Base-by-base conservation (phyloP, 352 stramenopile genomes). In the Elongisporangium anandrum region DNA sequence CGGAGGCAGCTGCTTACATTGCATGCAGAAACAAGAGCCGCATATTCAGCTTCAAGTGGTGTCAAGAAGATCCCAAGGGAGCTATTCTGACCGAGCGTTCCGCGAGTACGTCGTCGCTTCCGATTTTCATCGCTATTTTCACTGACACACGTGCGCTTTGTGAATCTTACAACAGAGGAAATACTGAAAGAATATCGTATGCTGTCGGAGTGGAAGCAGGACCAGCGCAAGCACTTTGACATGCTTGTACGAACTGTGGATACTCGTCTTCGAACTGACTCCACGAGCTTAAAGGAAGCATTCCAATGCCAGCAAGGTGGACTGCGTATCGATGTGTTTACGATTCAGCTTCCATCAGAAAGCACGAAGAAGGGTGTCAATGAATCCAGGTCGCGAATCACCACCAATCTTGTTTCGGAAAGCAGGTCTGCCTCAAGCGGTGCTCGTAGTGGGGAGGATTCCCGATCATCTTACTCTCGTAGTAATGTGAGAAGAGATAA, bases 31-130 rank as follows among this genome's bases (percentile, higher is more conserved):
- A 92, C 65, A 77, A 81, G 38, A 77, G 84, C 52, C 79, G 84
- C 41, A 75, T 87, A n/a, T 94, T 90, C 53, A 86, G 77, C 56
- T 92, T 92, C 50, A 83, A 82, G 26, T 94, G 84, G 84, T 94
- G 84, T 48, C 73, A 63, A 34, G 67, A 80, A 48, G 70, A 72
- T 39, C 29, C 72, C 21, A 69, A 88, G 56, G 77, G 79, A 34
- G 56, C 63, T 3, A 41, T 79, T n/a, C 79, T 94, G 24, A 90
- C 72, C 10, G 80, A 90, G 38, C 79, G 81, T 20, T 68, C 66
- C 72, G 84, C 84, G 10, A 90, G 82, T 92, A 78, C 58, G 82
- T 79, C n/a, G n/a, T n/a, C n/a, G n/a, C n/a, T n/a, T n/a, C n/a
- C n/a, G n/a, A n/a, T n/a, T n/a, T n/a, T n/a, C n/a, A n/a, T n/a